Base-by-base conservation (phyloP, 2,329 filamentous ascomycete species). In the Bipolaris zeicola region DNA sequence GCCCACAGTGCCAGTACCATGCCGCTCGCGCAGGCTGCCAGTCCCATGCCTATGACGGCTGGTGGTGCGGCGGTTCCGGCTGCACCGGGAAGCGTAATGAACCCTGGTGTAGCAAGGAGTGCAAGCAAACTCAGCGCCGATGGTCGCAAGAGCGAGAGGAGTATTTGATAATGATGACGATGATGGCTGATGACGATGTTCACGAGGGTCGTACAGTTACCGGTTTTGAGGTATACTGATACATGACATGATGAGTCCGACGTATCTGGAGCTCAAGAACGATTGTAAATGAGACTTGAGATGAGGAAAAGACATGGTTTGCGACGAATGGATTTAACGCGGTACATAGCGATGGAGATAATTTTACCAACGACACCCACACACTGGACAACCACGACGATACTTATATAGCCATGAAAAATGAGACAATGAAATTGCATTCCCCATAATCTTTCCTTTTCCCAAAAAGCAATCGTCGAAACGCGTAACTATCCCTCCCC, bases 141-240 rank as follows among this genome's bases (percentile, higher is more conserved):
- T 22, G 42, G 49, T 2, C 36, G 53, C n/a, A 56, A 53, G 48
- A 49, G 56, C 6, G 43, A 39, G 3, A 28, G 44, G 10, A 51
- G 37, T 13, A 52, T 55, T 41, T 47, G 33, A 37, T n/a, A 33
- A 47, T 3, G 31, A 24, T 16, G 28, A 36, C 16, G 3, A 46
- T 16, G 20, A 36, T 47, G 28, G 3, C n/a, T 26, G 24, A 16
- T 18, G 20, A 37, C 45, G 33, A 36, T 13, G 33, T 31, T 31
- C 28, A 31, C 10, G 28, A 31, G 4, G 28, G 28, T 13, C 11
- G 28, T 31, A 31, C 28, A 31, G 10, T 31, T 31, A 28, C 43
- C 16, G 6, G 10, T 22, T 22, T 24, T 33, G 10, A 28, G 28
- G 11, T 18, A 22, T 28, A 45, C n/a, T 34, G 43, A 34, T 13